Percentiles rank a stretch among this genome's conserved stretches.
Evolutionary conservation across 495 filamentous ascomycete species (phyloP).

Genomic region (Chaetomium tenue): DNA sequence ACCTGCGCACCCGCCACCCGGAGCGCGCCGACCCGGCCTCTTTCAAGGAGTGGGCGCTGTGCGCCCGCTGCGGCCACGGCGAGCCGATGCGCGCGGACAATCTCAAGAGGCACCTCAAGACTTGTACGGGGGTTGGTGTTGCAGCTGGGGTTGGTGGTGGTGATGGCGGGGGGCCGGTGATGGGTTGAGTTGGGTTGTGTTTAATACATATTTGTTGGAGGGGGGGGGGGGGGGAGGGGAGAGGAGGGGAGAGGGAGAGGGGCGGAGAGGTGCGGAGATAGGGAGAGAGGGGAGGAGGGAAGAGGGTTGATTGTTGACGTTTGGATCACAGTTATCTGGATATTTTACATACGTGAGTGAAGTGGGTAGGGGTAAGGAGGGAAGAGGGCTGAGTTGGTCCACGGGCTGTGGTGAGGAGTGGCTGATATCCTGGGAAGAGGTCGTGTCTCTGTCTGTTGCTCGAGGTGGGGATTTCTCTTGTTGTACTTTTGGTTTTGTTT

Average conservation of each 20-base stretch:
- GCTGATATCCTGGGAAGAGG: background rate
- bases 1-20: background rate
- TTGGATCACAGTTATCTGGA: too few species aligned
- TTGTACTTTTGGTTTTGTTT: background rate
- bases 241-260: too few species aligned
- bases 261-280: too few species aligned
- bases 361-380: background rate
- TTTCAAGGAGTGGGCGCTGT: background rate
- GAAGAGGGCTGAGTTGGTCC: background rate
- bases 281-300: background rate
- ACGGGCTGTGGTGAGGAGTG: too few species aligned
- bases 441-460: background rate
- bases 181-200: background rate
- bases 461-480: background rate
- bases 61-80: background rate
- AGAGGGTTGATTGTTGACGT: background rate
- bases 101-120: constrained; percentile 7
- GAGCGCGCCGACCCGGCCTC: background rate
- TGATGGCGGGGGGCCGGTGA: background rate
- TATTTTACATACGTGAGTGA: too few species aligned
- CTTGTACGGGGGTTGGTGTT: background rate
- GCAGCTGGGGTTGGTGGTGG: background rate
- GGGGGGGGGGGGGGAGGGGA: too few species aligned
- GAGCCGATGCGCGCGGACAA: constrained; percentile 13
- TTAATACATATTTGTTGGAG: too few species aligned